phyloP scores from a whole-genome alignment of 1,139 yeast genomes.

The Taphrina pruni region DNA sequence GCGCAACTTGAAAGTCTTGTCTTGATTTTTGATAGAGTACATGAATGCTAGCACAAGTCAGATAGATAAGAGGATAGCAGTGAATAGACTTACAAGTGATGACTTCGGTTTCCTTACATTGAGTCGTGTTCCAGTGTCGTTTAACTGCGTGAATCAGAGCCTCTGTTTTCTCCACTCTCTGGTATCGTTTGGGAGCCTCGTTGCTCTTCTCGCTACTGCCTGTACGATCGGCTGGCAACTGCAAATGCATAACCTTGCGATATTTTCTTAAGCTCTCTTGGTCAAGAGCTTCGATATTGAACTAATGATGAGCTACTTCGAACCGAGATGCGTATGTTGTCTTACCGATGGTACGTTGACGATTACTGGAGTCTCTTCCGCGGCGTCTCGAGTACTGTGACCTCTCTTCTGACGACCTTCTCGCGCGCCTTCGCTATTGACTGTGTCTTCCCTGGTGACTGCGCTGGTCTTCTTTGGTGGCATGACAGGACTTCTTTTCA shows the following conservation, averaged over 20 bases:
- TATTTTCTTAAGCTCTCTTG: slow-evolving; percentile 24
- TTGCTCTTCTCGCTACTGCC: background rate
- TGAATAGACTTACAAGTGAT: slow-evolving; percentile 12
- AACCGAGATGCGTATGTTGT: background rate
- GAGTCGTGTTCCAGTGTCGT: slow-evolving; percentile 31
- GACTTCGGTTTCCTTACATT: slow-evolving; percentile 36
- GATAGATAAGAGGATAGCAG: background rate
- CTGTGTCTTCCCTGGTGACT: slow-evolving; percentile 15
- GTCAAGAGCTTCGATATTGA: slow-evolving; percentile 27
- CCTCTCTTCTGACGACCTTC: slow-evolving; percentile 33
- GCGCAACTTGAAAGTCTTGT: slow-evolving; percentile 37
- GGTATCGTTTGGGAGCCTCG: slow-evolving; percentile 31
- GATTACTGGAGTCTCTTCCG: background rate
- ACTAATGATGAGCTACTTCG: slow-evolving; percentile 6
- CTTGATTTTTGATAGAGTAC: slow-evolving; percentile 36
- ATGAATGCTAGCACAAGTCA: slow-evolving; percentile 16
- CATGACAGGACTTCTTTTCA: slow-evolving; percentile 1
- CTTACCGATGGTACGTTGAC: slow-evolving; percentile 3
- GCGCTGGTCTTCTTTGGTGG: slow-evolving; percentile 30
- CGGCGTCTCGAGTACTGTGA: slow-evolving; percentile 21
- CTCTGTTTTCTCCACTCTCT: slow-evolving; percentile 31
- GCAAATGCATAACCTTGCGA: slow-evolving; percentile 28
- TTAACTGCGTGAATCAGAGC: slow-evolving; percentile 27
- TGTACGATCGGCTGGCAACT: slow-evolving; percentile 17
- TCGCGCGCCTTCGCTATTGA: slow-evolving; percentile 6